These are phyloP conservation scores for Leishmania martiniquensis DNA, from an alignment of 208 protist genomes.

Conservation along the genomic window DNA sequence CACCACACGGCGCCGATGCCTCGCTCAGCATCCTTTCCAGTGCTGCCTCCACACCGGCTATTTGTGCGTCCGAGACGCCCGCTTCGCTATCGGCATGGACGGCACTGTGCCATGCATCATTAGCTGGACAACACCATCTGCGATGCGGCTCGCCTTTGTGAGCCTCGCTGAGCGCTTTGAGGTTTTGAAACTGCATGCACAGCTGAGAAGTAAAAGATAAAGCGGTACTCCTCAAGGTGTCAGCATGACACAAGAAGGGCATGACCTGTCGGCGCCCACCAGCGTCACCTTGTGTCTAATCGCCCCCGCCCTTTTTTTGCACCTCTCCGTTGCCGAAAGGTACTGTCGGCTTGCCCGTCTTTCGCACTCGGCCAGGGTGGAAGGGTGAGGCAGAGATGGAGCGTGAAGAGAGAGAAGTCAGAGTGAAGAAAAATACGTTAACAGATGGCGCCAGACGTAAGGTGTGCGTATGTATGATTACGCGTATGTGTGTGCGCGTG, in stretches of 20 bases:
- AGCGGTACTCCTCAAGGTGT: background rate
- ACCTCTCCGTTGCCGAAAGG: background rate
- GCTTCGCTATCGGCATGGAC: conserved; percentile 13
- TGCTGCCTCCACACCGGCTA: background rate
- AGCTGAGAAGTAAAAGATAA: background rate
- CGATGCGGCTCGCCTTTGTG: conserved; percentile 1
- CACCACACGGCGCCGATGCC: background rate
- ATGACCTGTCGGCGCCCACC: background rate
- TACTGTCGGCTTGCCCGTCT: background rate
- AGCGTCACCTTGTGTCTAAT: background rate
- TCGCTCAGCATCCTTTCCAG: conserved; percentile 4
- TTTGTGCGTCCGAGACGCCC: conserved; percentile 2
- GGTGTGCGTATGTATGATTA: background rate
- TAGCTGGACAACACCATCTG: conserved; percentile 30
- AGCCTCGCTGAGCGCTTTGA: conserved; percentile 19
- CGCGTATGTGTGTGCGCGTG: conserved; percentile 3
- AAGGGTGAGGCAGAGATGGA: too few relatives aligned
- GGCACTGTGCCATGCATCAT: conserved; percentile 19
- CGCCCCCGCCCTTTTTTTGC: too few relatives aligned
- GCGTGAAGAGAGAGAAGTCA: background rate
- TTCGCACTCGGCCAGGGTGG: background rate
- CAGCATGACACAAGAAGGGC: background rate
- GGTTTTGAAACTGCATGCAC: conserved; percentile 23
- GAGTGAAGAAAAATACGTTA: background rate
- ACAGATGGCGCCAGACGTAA: background rate